Evolutionary conservation across 2,329 filamentous ascomycete genomes (phyloP).

Genomic region (Epichloe scottii): DNA sequence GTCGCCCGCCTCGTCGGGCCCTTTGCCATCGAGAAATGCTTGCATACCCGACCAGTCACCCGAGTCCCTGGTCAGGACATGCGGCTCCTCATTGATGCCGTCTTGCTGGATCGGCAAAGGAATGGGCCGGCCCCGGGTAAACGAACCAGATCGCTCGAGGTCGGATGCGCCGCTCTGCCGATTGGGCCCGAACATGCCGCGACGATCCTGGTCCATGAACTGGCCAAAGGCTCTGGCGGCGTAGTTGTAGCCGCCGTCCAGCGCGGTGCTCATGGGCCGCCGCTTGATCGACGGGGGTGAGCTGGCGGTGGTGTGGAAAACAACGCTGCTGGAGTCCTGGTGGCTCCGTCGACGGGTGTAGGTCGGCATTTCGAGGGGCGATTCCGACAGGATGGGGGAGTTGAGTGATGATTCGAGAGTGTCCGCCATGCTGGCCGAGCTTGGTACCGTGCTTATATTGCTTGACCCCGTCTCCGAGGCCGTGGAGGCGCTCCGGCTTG

Average conservation of each 20-base stretch:
- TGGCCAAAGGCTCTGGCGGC: constrained; percentile 14
- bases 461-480: constrained; percentile 13
- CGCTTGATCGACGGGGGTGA: constrained; percentile 9
- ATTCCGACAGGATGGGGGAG: constrained; percentile 11
- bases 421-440: constrained; percentile 14
- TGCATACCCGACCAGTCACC: constrained; percentile 27
- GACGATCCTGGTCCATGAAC: constrained; percentile 12
- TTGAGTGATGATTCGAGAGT: constrained; percentile 15
- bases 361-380: constrained; percentile 10
- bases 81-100: constrained; percentile 16
- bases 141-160: constrained; percentile 11
- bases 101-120: constrained; percentile 9
- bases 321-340: constrained; percentile 11
- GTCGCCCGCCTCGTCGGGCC: constrained; percentile 8
- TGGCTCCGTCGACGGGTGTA: constrained; percentile 17
- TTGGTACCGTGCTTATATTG: constrained; percentile 15
- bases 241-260: constrained; percentile 16
- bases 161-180: constrained; percentile 15
- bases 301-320: constrained; percentile 8
- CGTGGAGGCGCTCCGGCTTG: constrained; percentile 15
- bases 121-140: constrained; percentile 9
- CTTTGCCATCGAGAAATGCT: constrained; percentile 19
- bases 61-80: constrained; percentile 15
- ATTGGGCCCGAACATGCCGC: constrained; percentile 8
- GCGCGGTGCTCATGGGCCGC: constrained; percentile 16